Evolutionary conservation across 108 stramenopile genomes (phyloP), one percentile per base, ranked within the genome.

Genomic region (Mediolabrus comicus): DNA sequence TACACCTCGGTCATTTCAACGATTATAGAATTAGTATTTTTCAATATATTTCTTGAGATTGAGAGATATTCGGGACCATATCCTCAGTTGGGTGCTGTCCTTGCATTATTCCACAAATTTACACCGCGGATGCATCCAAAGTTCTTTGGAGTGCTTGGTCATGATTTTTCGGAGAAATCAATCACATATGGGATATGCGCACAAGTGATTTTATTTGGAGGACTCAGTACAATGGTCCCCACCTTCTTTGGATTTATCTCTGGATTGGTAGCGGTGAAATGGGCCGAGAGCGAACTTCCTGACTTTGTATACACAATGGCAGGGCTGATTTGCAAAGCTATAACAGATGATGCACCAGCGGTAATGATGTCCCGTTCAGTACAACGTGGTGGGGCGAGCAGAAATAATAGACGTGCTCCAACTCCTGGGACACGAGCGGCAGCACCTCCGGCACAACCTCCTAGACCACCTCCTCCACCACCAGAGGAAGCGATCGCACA

Each of bases 401-500:
- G 60, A 36, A 60, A 52, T 33, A 67, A 41, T 35, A 26, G 59
- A 53, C 29, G 28, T 35, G 58, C 58, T 53, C 34, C 17, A 33
- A 71, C 10, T 33, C 60, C 46, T 14, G 53, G 22, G 24, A 52
- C 30, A 43, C 8, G 64, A 49, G 43, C 62, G 27, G 54, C 66
- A 43, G 35, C 54, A 17, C 53, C 65, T 46, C 62, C 51, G 58
- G 61, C 46, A 29, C 46, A 59, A 31, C 38, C 79, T 26, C 53
- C 67, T 6, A 77, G 83, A 36, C 62, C 74, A 46, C 62, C 75
- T 25, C 67, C 77, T 34, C 83, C 84, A 32, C 83, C 91, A 9
- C 77, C 84, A 14, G 87, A 91, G 67, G 81, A 84, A 33, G 87
- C 86, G 3, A 84, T 95, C 67, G 82, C 68, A 51, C 88, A 88